Evolutionary conservation across 2,329 filamentous ascomycete genomes (phyloP), one percentile per base, ranked within the genome.

Genomic region (Talaromyces sp.): DNA sequence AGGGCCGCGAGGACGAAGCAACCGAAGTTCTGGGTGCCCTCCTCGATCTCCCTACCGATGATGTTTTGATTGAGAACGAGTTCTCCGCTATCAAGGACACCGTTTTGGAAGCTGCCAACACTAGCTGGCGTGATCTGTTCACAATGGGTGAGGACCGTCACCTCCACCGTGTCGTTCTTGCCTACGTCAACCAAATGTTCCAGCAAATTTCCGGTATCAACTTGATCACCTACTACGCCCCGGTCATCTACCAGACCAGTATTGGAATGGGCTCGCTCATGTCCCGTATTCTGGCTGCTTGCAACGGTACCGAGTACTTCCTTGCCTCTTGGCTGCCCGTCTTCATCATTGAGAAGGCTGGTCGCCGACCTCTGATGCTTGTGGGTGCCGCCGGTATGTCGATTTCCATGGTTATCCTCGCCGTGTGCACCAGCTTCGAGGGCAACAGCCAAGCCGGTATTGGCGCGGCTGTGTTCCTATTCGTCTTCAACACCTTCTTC

Each of bases 281-380:
- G n/a, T 78, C 81, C 1, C 76, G 81, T 7, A 75, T 84, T n/a
- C 69, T 84, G 8, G 80, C 82, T n/a, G 82, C 81, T 4, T 77
- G 75, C 65, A 83, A 83, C 63, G 82, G 81, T 36, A 83, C 81
- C 0, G 81, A 83, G 62, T 84, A 84, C 68, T 83, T 84, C 65
- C 58, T 82, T 28, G 80, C 81, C 1, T 83, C 80, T 1, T 78
- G 76, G 70, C 69, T 83, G 28, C 76, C 81, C 2, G 76, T 84
- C 34, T 81, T 82, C 64, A 77, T 78, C 10, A 78, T 83, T 61
- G 81, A 83, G 66, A 77, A 75, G 57, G 72, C 82, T 58, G 81
- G 81, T 14, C 78, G 89, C 31, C 83, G 89, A 18, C 84, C 85
- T 69, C 82, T 92, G 63, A 91, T 92, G 87, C 75, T 92, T 18